A percentile compares a stretch with the other conserved stretches of the same genome.
Evolutionary conservation across 2,329 filamentous ascomycete species (phyloP).

Genomic region (Aspergillus pseudoviridinutans): DNA sequence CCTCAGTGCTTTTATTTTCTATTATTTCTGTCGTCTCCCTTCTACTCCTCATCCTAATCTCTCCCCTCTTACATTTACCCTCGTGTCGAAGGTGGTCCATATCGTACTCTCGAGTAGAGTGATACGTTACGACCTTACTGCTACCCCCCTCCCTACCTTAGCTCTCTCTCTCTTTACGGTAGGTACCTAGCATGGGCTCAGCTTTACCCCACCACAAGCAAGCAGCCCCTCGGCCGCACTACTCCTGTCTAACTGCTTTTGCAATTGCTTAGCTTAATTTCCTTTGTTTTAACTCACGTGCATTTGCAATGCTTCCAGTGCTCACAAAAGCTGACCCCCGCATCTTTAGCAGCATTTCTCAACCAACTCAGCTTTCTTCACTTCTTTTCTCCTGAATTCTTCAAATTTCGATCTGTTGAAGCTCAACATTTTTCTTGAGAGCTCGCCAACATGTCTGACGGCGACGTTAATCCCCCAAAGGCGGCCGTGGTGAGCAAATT

Average conservation of each 20-base stretch:
- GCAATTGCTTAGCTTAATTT: conserved; percentile 12
- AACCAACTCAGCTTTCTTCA: not conserved
- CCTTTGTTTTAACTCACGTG: conserved; percentile 12
- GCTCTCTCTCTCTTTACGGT: not conserved
- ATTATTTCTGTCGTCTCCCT: conserved; percentile 1
- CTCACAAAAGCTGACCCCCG: not conserved
- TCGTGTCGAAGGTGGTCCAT: conserved; percentile 1
- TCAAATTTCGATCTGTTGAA: conserved; percentile 2
- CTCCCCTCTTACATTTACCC: not conserved
- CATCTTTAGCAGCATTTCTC: not conserved
- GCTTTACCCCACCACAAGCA: conserved; percentile 1
- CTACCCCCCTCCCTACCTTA: conserved; percentile 3
- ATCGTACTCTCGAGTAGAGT: not conserved
- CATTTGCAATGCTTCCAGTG: not conserved
- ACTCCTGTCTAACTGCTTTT: not conserved
- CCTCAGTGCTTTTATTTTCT: conserved; percentile 2
- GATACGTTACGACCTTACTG: not conserved
- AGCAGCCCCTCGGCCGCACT: not conserved
- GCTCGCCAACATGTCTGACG: conserved; percentile 35
- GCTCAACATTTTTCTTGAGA: not conserved
- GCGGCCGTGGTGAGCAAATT: conserved; percentile 38
- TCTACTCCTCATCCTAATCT: not conserved
- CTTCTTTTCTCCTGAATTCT: not conserved
- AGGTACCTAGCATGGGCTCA: not conserved
- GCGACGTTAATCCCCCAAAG: conserved; percentile 29